These are phyloP conservation scores for Phoma sp. DNA, from an alignment of 2,329 filamentous ascomycete species.

Conservation along the genomic window DNA sequence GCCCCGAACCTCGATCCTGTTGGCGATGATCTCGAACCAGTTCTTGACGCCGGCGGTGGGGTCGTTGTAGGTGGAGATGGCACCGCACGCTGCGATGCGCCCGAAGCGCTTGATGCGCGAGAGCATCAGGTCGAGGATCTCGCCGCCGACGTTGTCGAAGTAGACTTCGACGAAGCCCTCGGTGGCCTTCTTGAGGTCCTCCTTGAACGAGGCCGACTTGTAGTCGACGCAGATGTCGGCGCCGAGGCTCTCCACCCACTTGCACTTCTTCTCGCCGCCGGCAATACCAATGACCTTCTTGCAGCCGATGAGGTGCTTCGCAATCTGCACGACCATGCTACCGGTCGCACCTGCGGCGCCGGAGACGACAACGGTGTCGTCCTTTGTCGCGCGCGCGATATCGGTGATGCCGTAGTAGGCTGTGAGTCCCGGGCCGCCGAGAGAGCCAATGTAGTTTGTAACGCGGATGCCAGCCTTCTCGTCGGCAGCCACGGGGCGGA, in stretches of 20 bases:
- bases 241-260: slow-evolving; percentile 58
- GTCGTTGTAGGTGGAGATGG: slow-evolving; percentile 53
- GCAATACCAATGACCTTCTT: slow-evolving; percentile 61
- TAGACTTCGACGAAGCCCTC: slow-evolving; percentile 60
- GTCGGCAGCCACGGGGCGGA: slow-evolving; percentile 38
- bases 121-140: slow-evolving; percentile 56
- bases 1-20: slow-evolving; percentile 52
- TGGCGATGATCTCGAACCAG: slow-evolving; percentile 53
- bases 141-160: slow-evolving; percentile 60
- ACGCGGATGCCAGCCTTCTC: slow-evolving; percentile 45
- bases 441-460: slow-evolving; percentile 55
- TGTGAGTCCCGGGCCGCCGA: slow-evolving; percentile 65
- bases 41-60: slow-evolving; percentile 47
- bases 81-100: slow-evolving; percentile 53
- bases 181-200: slow-evolving; percentile 56
- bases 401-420: slow-evolving; percentile 77
- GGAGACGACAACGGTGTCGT: slow-evolving; percentile 77
- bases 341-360: slow-evolving; percentile 81
- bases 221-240: slow-evolving; percentile 64
- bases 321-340: slow-evolving; percentile 68
- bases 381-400: slow-evolving; percentile 68
- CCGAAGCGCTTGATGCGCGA: slow-evolving; percentile 51
- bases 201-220: slow-evolving; percentile 55
- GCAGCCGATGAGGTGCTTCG: slow-evolving; percentile 56
- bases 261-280: slow-evolving; percentile 60